Percentiles rank a stretch among this genome's conserved stretches.
phyloP scores from a whole-genome alignment of 148 eudicot species.

The Arbutus unedo region DNA sequence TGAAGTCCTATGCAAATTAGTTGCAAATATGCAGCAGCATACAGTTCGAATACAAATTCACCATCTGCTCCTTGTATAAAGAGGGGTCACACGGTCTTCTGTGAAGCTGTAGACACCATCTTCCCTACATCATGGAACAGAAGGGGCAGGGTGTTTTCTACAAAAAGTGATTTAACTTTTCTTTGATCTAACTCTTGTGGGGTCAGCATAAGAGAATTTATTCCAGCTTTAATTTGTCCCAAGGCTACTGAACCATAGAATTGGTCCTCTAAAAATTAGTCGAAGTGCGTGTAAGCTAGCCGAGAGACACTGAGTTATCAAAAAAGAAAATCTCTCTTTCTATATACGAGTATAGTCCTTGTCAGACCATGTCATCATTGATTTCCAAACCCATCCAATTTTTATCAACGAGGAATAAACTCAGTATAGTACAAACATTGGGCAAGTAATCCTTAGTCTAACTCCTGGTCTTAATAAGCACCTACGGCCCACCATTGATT shows the following conservation, averaged over 20 bases:
- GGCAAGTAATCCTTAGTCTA: too few species aligned
- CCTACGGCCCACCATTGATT: too few species aligned
- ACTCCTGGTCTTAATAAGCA: too few species aligned
- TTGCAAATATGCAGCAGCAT: background rate
- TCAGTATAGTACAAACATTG: too few species aligned
- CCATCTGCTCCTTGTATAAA: too few species aligned
- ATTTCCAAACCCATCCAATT: background rate
- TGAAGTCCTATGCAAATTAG: background rate
- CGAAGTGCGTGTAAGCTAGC: too few species aligned
- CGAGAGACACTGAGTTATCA: too few species aligned
- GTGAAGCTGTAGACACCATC: background rate
- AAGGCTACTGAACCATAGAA: too few species aligned
- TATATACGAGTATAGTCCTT: background rate
- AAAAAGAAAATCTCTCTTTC: background rate
- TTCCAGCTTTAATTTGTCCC: too few species aligned
- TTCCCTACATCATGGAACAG: background rate
- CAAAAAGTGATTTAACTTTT: background rate
- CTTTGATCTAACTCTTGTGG: background rate
- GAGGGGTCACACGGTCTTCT: too few species aligned
- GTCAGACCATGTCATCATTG: background rate
- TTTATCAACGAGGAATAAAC: background rate
- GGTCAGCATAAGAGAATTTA: too few species aligned
- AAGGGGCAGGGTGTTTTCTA: background rate
- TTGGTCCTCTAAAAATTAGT: too few species aligned
- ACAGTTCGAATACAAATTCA: background rate